phyloP scores from a whole-genome alignment of 352 stramenopile genomes.

The Globisporangium heterothallicum region DNA sequence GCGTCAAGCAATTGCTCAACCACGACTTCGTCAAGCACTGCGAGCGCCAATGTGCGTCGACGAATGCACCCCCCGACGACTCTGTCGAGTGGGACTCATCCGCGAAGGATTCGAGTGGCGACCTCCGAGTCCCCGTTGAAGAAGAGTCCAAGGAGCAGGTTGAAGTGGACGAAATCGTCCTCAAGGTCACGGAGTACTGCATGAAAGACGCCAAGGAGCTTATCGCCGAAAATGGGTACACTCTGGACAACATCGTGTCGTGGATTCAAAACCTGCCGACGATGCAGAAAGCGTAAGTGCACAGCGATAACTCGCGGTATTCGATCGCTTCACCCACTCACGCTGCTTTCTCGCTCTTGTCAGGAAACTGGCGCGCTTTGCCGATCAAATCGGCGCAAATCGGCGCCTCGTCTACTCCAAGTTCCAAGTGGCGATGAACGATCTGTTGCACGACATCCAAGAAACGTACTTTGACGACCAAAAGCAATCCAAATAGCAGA shows the following conservation, averaged over 20 bases:
- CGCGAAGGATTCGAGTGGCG: constrained; percentile 19
- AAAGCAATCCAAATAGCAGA: constrained; percentile 39
- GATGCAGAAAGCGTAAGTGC: constrained; percentile 72
- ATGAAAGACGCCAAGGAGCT: constrained; percentile 74
- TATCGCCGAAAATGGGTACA: constrained; percentile 60
- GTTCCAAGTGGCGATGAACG: constrained; percentile 70
- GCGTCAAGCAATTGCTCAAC: constrained; percentile 66
- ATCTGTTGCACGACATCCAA: constrained; percentile 68
- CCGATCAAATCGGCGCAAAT: constrained; percentile 62
- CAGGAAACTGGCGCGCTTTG: constrained; percentile 79
- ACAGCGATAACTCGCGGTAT: neutral
- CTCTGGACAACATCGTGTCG: constrained; percentile 58
- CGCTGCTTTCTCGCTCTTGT: neutral
- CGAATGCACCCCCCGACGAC: constrained; percentile 15
- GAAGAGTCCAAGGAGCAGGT: constrained; percentile 63
- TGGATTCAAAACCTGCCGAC: constrained; percentile 76
- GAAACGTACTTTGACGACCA: constrained; percentile 48
- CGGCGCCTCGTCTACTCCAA: constrained; percentile 53
- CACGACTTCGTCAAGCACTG: constrained; percentile 67
- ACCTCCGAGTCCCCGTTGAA: no score
- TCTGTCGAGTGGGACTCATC: constrained; percentile 17
- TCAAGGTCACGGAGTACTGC: constrained; percentile 74
- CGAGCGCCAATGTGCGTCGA: constrained; percentile 10
- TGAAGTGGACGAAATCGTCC: constrained; percentile 73
- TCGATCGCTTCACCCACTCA: no score